phyloP scores from a whole-genome alignment of 1,284 basidiomycete species.

The Sanguinoderma infundibulare region DNA sequence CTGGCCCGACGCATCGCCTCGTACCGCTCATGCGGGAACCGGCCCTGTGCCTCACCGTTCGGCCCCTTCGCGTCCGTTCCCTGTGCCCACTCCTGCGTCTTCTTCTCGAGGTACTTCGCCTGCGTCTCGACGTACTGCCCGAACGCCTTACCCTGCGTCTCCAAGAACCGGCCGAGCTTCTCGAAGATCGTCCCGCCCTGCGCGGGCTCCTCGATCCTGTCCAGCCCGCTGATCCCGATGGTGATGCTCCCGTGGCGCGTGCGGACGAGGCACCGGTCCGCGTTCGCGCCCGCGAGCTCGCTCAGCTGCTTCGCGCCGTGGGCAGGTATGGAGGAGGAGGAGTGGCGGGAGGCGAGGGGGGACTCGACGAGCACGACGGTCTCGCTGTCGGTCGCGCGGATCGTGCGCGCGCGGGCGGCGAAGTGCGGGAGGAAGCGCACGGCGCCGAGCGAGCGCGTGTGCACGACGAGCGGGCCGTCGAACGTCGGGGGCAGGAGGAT shows the following conservation, averaged over 20 bases:
- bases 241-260: slow-evolving; percentile 31
- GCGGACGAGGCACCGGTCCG: slow-evolving; percentile 25
- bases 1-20: neutral
- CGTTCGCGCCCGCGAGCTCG: slow-evolving; percentile 15
- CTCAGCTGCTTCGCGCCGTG: slow-evolving; percentile 3
- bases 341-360: slow-evolving; percentile 5
- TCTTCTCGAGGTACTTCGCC: slow-evolving; percentile 13
- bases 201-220: slow-evolving; percentile 25
- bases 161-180: slow-evolving; percentile 29
- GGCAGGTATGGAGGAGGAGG: neutral
- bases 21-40: neutral
- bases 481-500: slow-evolving; percentile 34
- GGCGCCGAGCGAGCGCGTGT: slow-evolving; percentile 20
- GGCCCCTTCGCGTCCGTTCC: neutral
- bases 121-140: slow-evolving; percentile 21
- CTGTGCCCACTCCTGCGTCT: slow-evolving; percentile 4
- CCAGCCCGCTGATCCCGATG: slow-evolving; percentile 34
- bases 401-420: slow-evolving; percentile 30
- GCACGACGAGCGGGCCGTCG: slow-evolving; percentile 32
- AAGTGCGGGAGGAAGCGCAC: slow-evolving; percentile 35
- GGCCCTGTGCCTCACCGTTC: neutral
- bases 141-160: slow-evolving; percentile 16
- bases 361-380: slow-evolving; percentile 31
- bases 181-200: slow-evolving; percentile 18
- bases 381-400: slow-evolving; percentile 31